These are phyloP conservation scores for Aspergillus uvarum DNA, from an alignment of 2,329 filamentous ascomycete genomes.

Conservation along the genomic window DNA sequence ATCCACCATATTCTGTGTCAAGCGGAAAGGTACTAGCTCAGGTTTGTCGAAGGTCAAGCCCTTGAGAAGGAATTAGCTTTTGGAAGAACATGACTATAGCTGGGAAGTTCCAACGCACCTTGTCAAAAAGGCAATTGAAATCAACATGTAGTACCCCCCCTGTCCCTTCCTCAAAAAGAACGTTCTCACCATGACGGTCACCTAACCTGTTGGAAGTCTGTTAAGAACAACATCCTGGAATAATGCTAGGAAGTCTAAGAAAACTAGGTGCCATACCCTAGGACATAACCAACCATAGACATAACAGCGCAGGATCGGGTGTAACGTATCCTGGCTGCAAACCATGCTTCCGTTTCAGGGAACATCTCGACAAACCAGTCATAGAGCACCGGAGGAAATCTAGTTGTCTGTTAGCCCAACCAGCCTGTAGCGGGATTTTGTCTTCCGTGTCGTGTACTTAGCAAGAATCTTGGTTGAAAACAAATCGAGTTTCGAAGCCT, in stretches of 20 bases:
- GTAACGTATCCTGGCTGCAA: slow-evolving; percentile 82
- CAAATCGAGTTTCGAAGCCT: slow-evolving; percentile 62
- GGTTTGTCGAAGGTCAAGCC: slow-evolving; percentile 93
- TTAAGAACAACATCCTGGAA: slow-evolving; percentile 7
- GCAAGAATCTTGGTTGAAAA: slow-evolving; percentile 66
- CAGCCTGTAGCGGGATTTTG: background rate
- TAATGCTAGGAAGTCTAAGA: background rate
- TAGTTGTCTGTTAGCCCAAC: slow-evolving; percentile 30
- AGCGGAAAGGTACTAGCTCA: slow-evolving; percentile 89
- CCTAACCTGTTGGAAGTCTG: slow-evolving; percentile 59
- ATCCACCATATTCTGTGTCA: slow-evolving; percentile 98
- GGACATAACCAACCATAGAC: slow-evolving; percentile 97
- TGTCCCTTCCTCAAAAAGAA: slow-evolving; percentile 88
- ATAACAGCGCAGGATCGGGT: slow-evolving; percentile 95
- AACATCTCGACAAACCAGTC: slow-evolving; percentile 97
- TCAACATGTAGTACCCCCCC: slow-evolving; percentile 96
- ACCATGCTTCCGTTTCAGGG: slow-evolving; percentile 89
- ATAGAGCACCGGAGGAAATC: slow-evolving; percentile 80
- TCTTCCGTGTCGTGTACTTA: slow-evolving; percentile 32
- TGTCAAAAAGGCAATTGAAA: slow-evolving; percentile 99
- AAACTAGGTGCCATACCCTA: slow-evolving; percentile 53
- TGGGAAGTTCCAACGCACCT: slow-evolving; percentile 42
- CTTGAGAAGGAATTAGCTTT: slow-evolving; percentile 23
- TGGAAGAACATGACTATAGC: background rate
- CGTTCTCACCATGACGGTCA: slow-evolving; percentile 95